phyloP scores from a whole-genome alignment of 75 land plant genomes.

The Picea sitchensis region DNA sequence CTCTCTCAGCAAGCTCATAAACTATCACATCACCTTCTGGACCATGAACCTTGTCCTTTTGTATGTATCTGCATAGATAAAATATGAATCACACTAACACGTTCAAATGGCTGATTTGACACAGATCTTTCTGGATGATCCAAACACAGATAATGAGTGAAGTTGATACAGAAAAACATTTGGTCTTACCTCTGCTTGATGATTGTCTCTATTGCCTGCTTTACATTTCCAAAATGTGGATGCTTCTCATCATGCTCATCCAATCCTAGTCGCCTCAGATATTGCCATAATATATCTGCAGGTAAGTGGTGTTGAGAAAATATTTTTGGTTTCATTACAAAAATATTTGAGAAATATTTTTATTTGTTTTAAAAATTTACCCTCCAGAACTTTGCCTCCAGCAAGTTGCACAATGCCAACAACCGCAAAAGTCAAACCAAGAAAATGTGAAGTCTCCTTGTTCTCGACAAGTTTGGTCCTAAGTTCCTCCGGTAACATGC shows the following conservation, averaged over 20 bases:
- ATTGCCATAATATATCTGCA: conserved; percentile 82
- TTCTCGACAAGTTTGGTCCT: conserved; percentile 63
- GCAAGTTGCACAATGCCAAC: conserved; percentile 67
- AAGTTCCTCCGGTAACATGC: conserved; percentile 58
- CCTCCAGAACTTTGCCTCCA: conserved; percentile 85
- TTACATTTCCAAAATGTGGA: conserved; percentile 67
- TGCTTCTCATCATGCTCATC: conserved; percentile 65
- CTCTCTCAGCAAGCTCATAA: conserved; percentile 85
- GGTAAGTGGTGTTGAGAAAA: background rate
- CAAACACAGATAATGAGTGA: background rate
- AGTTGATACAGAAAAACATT: background rate
- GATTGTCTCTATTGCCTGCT: conserved; percentile 63
- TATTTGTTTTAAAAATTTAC: conserved; percentile 21
- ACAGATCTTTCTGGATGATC: background rate
- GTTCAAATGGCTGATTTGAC: background rate
- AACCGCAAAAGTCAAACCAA: conserved; percentile 73
- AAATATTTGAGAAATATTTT: background rate
- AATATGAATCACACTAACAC: background rate
- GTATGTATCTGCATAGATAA: conserved; percentile 60
- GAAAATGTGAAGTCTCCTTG: conserved; percentile 39
- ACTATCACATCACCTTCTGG: conserved; percentile 61
- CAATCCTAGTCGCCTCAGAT: conserved; percentile 64
- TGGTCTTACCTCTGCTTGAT: conserved; percentile 71
- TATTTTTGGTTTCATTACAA: background rate
- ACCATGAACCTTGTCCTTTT: conserved; percentile 62